Base-by-base conservation (phyloP, 495 filamentous ascomycete species). In the Terfezia boudieri region DNA sequence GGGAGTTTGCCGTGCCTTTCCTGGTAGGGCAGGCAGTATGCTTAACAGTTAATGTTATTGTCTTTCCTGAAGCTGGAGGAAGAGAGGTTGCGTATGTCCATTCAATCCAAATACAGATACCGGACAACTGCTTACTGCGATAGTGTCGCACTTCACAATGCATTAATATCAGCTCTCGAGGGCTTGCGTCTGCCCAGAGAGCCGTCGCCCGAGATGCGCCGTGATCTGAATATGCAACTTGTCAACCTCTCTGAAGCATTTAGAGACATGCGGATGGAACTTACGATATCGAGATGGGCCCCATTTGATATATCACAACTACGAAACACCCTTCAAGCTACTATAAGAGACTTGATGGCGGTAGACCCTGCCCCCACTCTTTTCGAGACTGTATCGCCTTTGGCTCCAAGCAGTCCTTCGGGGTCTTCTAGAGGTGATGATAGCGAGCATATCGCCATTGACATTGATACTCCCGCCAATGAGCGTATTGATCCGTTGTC, bases 1-100 rank as follows among this genome's bases (percentile, higher is more conserved):
- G 71, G 55, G 64, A 68, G 52, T 78, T 76, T 62, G 75, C 69
- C 2, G 64, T 77, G 41, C 75, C 75, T n/a, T 78, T 74, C 74
- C 58, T 72, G 12, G 57, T 76, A 22, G 75, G 75, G 6, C 72
- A 78, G 57, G 71, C 64, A 6, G 64, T 78, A 49, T 68, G 68
- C 56, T 61, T 77, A 17, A 49, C 71, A 16, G 60, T 77, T 37
- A 71, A 71, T 58, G 58, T 64, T 16, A 50, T 62, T 12, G 59
- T 78, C 20, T 68, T 70, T 54, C 75, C 75, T 10, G 76, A 75
- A 61, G 70, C 73, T 52, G 75, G 75, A 16, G 69, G 75, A 23
- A 69, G 73, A 51, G 64, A 69, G 49, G 57, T 78, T 26, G 71
- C 73, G 68, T 70, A 63, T 57, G 61, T 52, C 22, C 12, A 32